Conservation (phyloP, 2,329 filamentous ascomycete species). For the Sporothrix globosa region DNA sequence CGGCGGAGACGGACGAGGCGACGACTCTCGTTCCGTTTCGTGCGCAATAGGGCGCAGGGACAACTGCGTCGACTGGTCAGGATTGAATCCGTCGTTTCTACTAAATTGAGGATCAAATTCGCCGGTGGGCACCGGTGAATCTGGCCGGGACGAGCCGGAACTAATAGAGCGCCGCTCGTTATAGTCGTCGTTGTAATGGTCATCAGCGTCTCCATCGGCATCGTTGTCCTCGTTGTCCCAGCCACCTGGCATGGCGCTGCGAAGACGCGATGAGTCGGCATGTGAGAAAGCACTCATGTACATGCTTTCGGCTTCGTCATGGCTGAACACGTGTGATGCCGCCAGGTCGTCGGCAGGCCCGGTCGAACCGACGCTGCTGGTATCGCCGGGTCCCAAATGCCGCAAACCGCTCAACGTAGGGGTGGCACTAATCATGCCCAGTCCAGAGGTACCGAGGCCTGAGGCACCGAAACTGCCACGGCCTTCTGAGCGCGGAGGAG, state of each 20-base stretch:
- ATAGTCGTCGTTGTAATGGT: background rate
- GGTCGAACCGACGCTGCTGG: slow-evolving; percentile 42
- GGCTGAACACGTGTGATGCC: slow-evolving; percentile 72
- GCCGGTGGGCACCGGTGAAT: background rate
- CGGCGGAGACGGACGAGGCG: background rate
- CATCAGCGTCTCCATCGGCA: background rate
- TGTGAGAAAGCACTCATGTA: slow-evolving; percentile 75
- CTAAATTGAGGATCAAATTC: background rate
- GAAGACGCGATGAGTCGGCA: slow-evolving; percentile 43
- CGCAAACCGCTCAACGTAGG: slow-evolving; percentile 32
- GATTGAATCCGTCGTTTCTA: slow-evolving; percentile 1
- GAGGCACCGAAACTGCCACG: background rate
- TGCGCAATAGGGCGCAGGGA: background rate
- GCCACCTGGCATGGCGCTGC: slow-evolving; percentile 54
- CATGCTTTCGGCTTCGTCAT: slow-evolving; percentile 83
- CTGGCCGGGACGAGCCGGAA: slow-evolving; percentile 11
- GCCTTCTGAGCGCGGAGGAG: slow-evolving; percentile 6
- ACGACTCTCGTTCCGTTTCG: background rate
- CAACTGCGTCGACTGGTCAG: slow-evolving; percentile 9
- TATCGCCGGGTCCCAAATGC: slow-evolving; percentile 37
- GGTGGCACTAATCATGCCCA: slow-evolving; percentile 11
- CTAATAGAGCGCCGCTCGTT: background rate
- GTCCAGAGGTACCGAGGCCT: background rate
- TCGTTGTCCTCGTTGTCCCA: slow-evolving; percentile 48
- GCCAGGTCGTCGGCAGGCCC: slow-evolving; percentile 55